Percentiles rank a stretch among this genome's conserved stretches.
These are phyloP conservation scores for Eucalyptus tenuipes DNA, from an alignment of 345 rosid species.

Conservation along the genomic window DNA sequence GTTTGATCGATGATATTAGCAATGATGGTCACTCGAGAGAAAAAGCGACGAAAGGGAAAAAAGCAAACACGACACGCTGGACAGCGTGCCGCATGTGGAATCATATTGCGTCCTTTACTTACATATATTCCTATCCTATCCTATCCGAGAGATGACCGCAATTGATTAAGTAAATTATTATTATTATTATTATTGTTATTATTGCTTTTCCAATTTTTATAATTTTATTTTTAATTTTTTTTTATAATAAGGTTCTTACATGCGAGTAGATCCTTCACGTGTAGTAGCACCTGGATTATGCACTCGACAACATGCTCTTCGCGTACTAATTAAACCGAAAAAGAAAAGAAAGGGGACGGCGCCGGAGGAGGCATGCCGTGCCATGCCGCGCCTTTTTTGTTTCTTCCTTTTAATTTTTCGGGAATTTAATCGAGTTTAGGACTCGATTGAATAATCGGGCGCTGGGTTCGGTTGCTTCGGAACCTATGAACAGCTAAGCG, in stretches of 20 bases:
- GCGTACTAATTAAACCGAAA: background rate
- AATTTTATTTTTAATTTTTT: no score
- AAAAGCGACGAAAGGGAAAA: background rate
- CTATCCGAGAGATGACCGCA: background rate
- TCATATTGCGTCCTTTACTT: conserved; percentile 5
- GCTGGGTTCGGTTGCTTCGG: background rate
- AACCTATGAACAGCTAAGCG: background rate
- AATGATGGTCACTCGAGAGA: background rate
- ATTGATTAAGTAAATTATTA: background rate
- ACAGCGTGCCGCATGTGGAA: conserved; percentile 25
- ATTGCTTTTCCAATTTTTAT: no score
- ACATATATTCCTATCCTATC: background rate
- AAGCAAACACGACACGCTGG: background rate
- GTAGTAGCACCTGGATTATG: background rate
- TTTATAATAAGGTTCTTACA: background rate
- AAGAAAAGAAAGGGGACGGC: background rate
- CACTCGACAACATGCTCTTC: background rate
- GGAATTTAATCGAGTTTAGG: background rate
- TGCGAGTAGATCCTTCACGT: background rate
- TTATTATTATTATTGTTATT: background rate
- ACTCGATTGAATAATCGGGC: background rate
- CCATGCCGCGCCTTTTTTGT: background rate
- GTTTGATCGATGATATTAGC: background rate
- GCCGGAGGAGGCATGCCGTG: background rate
- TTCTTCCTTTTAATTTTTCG: background rate